A percentile compares a stretch with the other conserved stretches of the same genome.
Conservation (phyloP, 805 yeast species). For the Nakazawaea populi region DNA sequence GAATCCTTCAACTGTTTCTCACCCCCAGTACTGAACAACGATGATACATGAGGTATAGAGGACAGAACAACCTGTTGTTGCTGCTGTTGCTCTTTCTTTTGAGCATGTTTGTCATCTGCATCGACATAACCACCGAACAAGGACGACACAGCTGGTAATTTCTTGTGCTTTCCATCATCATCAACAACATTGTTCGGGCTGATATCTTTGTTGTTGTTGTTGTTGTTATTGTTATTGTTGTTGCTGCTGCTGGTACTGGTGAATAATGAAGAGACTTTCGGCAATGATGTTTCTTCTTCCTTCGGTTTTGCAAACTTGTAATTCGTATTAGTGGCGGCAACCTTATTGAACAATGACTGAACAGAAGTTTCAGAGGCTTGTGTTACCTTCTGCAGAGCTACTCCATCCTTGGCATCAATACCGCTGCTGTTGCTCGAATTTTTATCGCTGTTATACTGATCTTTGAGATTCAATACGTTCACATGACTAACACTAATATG, state of each 20-base stretch:
- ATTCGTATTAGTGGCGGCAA: background rate
- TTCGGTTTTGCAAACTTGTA: background rate
- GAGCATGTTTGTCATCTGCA: background rate
- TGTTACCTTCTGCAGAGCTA: too few species aligned
- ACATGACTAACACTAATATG: slow-evolving; percentile 11
- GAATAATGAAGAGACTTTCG: background rate
- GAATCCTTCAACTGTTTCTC: background rate
- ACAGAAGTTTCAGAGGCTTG: too few species aligned
- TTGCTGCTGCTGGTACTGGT: background rate
- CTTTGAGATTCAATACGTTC: background rate
- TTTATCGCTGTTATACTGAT: background rate
- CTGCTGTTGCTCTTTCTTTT: background rate
- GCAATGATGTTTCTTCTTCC: background rate
- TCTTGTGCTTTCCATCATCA: background rate
- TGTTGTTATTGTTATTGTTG: background rate
- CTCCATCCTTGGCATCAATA: too few species aligned
- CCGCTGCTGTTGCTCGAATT: background rate
- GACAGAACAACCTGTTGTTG: background rate
- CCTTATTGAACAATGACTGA: too few species aligned
- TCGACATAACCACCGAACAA: background rate
- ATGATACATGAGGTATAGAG: background rate
- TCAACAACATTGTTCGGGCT: too few species aligned
- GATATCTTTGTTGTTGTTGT: background rate
- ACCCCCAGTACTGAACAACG: background rate
- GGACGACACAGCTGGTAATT: background rate